These are phyloP conservation scores for Penicillium psychrofluorescens DNA, from an alignment of 495 filamentous ascomycete genomes.

Conservation along the genomic window DNA sequence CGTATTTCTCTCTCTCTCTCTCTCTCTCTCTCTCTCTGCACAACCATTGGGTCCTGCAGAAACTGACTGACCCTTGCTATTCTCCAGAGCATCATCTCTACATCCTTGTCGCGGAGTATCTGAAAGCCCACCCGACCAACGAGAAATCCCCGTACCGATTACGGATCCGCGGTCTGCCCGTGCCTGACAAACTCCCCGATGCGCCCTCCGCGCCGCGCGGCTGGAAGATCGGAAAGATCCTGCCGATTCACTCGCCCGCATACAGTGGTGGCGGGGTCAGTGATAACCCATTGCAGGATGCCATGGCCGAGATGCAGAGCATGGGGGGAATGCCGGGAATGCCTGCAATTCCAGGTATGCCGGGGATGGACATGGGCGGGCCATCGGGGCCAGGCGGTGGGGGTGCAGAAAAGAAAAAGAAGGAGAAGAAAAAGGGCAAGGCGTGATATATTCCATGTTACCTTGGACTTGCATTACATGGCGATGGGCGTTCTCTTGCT, in stretches of 20 bases:
- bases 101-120: conserved; percentile 63
- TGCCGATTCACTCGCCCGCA: conserved; percentile 82
- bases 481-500: conserved; percentile 26
- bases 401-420: conserved; percentile 39
- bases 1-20: conserved; percentile 13
- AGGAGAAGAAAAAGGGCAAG: conserved; percentile 45
- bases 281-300: conserved; percentile 94
- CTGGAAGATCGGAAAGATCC: conserved; percentile 80
- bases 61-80: background rate
- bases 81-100: conserved; percentile 77
- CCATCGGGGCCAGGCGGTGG: conserved; percentile 22
- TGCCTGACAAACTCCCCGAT: conserved; percentile 56
- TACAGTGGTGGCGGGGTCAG: conserved; percentile 90
- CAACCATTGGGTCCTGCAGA: background rate
- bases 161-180: conserved; percentile 58
- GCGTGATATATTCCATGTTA: conserved; percentile 15
- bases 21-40: background rate
- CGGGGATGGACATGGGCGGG: conserved; percentile 25
- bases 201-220: conserved; percentile 74
- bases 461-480: conserved; percentile 27
- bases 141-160: conserved; percentile 60
- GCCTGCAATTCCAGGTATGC: conserved; percentile 36
- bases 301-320: conserved; percentile 87
- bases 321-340: conserved; percentile 48
- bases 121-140: conserved; percentile 68